These are phyloP conservation scores for Rhynchospora tenuis DNA, from an alignment of 176 grass and related monocot species.

Conservation along the genomic window DNA sequence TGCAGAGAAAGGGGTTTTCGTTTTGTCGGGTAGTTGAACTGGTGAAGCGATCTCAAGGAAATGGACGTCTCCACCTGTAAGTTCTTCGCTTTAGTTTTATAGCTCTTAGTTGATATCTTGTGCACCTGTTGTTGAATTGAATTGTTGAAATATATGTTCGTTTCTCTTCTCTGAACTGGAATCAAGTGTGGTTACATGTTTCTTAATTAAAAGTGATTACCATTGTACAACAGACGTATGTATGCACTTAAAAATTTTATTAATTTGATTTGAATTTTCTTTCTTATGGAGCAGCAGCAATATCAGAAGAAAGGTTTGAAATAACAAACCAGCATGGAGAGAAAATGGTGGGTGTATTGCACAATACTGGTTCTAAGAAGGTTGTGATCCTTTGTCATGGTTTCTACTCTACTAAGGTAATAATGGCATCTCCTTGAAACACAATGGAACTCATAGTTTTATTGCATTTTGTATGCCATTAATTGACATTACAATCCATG, in stretches of 20 bases:
- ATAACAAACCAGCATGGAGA: slow-evolving; percentile 41
- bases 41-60: no score
- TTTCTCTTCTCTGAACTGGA: no score
- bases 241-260: neutral
- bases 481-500: neutral
- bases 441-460: neutral
- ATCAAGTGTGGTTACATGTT: no score
- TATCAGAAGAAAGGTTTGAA: slow-evolving; percentile 37
- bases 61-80: no score
- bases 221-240: neutral
- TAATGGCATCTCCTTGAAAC: neutral
- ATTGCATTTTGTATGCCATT: neutral
- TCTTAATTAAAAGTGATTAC: neutral
- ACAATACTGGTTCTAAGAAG: neutral
- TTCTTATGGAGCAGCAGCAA: slow-evolving; percentile 16
- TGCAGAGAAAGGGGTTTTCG: no score
- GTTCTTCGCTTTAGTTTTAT: no score
- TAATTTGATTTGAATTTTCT: neutral
- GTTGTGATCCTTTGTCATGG: slow-evolving; percentile 28
- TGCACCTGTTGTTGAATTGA: no score
- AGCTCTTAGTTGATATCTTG: no score
- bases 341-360: slow-evolving; percentile 12
- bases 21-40: no score
- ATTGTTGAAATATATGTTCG: no score
- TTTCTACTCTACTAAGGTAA: slow-evolving; percentile 21